Evolutionary conservation across 2,329 filamentous ascomycete genomes (phyloP).

Genomic region (Grosmannia clavigera): DNA sequence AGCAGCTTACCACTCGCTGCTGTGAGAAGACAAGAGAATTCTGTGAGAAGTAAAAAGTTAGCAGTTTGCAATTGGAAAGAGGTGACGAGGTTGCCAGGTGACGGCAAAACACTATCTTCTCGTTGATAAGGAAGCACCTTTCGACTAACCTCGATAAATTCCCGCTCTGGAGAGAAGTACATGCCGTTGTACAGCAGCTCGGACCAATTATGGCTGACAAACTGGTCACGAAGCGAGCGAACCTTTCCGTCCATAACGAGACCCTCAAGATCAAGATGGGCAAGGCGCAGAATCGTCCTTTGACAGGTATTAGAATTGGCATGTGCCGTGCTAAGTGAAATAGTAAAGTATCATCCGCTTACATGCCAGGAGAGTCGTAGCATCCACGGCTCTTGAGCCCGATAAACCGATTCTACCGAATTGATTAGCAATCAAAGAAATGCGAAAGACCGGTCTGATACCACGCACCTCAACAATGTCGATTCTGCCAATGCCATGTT

Average conservation of each 20-base stretch:
- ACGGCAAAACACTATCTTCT: neutral
- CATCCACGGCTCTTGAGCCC: conserved; percentile 71
- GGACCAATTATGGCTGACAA: conserved; percentile 39
- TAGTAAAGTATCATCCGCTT: neutral
- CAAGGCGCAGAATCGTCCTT: conserved; percentile 22
- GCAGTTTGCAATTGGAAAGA: neutral
- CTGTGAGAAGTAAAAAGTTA: conserved; percentile 9
- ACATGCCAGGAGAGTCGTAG: conserved; percentile 56
- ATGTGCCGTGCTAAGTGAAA: too few species aligned
- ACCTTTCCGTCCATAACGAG: conserved; percentile 44
- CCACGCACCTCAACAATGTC: conserved; percentile 57
- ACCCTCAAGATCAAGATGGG: conserved; percentile 34
- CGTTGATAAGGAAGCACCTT: too few species aligned
- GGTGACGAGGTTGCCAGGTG: too few species aligned
- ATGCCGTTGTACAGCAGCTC: conserved; percentile 30
- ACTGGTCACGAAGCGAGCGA: conserved; percentile 45
- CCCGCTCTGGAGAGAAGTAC: conserved; percentile 40
- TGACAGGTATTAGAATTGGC: neutral
- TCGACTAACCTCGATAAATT: conserved; percentile 36
- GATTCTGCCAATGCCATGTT: conserved; percentile 64
- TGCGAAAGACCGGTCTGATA: neutral
- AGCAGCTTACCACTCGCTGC: conserved; percentile 29
- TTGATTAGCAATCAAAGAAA: neutral
- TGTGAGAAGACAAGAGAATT: conserved; percentile 50
- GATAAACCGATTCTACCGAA: conserved; percentile 45